Percentiles rank a stretch among this genome's conserved stretches.
Conservation (phyloP, 768 basidiomycete genomes). For the Amanita brunnescens region DNA sequence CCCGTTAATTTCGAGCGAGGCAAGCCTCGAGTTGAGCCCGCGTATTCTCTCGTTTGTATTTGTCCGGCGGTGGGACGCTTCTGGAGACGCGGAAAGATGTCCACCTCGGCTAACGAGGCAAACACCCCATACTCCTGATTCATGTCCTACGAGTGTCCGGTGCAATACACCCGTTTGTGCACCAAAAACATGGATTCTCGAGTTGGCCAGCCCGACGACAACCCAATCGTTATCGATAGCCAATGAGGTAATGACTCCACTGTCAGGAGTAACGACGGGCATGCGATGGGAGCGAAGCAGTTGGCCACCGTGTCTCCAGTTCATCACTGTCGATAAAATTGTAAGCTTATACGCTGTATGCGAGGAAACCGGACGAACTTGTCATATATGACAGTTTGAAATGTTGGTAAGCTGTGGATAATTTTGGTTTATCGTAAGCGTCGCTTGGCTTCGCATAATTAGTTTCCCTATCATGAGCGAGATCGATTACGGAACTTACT, state of each 20-base stretch:
- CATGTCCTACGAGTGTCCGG: slow-evolving; percentile 77
- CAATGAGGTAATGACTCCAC: slow-evolving; percentile 78
- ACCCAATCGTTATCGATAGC: slow-evolving; percentile 80
- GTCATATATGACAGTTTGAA: slow-evolving; percentile 70
- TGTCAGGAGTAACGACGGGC: slow-evolving; percentile 29
- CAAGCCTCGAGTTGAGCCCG: slow-evolving; percentile 1
- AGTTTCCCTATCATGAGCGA: not conserved
- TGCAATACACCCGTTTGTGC: slow-evolving; percentile 67
- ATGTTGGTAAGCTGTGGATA: slow-evolving; percentile 23
- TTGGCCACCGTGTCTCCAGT: slow-evolving; percentile 72
- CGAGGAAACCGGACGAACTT: slow-evolving; percentile 28
- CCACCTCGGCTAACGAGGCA: slow-evolving; percentile 69
- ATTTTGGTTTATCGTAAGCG: not conserved
- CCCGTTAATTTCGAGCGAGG: slow-evolving; percentile 1
- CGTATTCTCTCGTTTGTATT: slow-evolving; percentile 4
- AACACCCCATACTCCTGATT: slow-evolving; percentile 88
- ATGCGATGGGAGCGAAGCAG: slow-evolving; percentile 60
- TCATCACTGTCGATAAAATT: slow-evolving; percentile 44
- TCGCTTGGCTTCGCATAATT: not conserved
- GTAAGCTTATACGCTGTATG: not conserved
- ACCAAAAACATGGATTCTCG: slow-evolving; percentile 79
- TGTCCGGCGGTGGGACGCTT: not conserved
- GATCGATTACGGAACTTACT: not conserved
- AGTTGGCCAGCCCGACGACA: slow-evolving; percentile 82
- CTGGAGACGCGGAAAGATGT: not conserved